Base-by-base conservation (phyloP, 768 basidiomycete genomes). In the Podaxis carcinomalis region DNA sequence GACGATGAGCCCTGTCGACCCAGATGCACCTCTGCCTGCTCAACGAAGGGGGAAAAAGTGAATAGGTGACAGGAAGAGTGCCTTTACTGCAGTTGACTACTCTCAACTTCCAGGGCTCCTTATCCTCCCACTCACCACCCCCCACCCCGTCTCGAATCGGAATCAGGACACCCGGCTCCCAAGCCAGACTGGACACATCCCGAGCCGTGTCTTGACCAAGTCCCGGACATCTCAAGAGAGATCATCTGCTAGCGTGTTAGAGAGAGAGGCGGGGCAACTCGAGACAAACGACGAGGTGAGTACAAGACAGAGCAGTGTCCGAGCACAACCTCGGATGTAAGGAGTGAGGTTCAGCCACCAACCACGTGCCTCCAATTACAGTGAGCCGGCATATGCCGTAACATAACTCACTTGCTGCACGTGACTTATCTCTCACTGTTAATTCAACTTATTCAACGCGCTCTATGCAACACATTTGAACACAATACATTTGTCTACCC, bases 311-410 rank as follows among this genome's bases (percentile, higher is more conserved):
- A 62, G 66, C 66, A 62, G 64, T 61, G 68, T 65, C 64, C 60
- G 63, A 66, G 62, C 52, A 46, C 62, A 66, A 68, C 65, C 68
- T 70, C 68, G 68, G 70, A 72, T 65, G 68, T 65, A 67, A 67
- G 70, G 68, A 69, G 65, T 62, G 69, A 67, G 67, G 68, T 72
- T 72, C 73, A 73, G 72, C 72, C 73, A 73, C 73, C 67, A 62
- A 40, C 68, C 71, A 72, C 73, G 73, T 73, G 71, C 51, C 25
- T 51, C 61, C 51, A 54, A 62, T 58, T 63, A 39, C 54, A 61
- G 60, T 50, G 57, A 51, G 11, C 62, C 72, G 72, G 72, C 61
- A 69, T 60, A 51, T 63, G 50, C 72, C 72, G 72, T 47, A 54
- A 46, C 61, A 57, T 47, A 64, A 67, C 68, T 69, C 40, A 67